Conservation (phyloP, 31 red algal genomes). For the Asparagopsis taxiformis region DNA sequence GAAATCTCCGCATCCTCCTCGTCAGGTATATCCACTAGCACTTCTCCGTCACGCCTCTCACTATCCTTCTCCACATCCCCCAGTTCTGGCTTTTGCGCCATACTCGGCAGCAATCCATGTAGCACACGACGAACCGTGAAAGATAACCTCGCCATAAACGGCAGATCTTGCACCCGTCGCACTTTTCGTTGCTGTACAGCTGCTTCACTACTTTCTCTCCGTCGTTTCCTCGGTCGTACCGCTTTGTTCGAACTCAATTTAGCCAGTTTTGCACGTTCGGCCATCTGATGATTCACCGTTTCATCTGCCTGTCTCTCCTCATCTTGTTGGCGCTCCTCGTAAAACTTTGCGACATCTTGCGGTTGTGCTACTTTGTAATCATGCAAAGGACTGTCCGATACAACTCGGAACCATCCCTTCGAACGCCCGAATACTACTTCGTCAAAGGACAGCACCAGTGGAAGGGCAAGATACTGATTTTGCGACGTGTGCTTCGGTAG, state of each 20-base stretch:
- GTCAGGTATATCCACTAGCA: too few relatives aligned
- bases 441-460: conserved; percentile 65
- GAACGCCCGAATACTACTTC: conserved; percentile 63
- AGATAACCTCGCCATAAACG: too few relatives aligned
- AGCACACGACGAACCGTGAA: too few relatives aligned
- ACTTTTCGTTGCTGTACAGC: too few relatives aligned
- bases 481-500: conserved; percentile 71
- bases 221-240: neutral
- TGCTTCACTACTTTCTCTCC: too few relatives aligned
- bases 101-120: too few relatives aligned
- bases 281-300: conserved; percentile 1
- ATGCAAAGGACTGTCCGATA: conserved; percentile 10
- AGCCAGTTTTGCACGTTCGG: conserved; percentile 25
- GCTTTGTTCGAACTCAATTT: neutral
- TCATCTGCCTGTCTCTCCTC: conserved; percentile 18
- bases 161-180: too few relatives aligned
- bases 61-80: too few relatives aligned
- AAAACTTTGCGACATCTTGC: conserved; percentile 13
- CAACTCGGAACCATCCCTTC: conserved; percentile 37
- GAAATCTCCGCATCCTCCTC: too few relatives aligned
- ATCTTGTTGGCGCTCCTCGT: conserved; percentile 13
- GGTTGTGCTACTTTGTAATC: neutral
- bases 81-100: too few relatives aligned
- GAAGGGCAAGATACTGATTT: conserved; percentile 78
- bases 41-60: too few relatives aligned